These are phyloP conservation scores for Phyllostachys edulis DNA, from an alignment of 176 grass and related monocot species.

Conservation along the genomic window DNA sequence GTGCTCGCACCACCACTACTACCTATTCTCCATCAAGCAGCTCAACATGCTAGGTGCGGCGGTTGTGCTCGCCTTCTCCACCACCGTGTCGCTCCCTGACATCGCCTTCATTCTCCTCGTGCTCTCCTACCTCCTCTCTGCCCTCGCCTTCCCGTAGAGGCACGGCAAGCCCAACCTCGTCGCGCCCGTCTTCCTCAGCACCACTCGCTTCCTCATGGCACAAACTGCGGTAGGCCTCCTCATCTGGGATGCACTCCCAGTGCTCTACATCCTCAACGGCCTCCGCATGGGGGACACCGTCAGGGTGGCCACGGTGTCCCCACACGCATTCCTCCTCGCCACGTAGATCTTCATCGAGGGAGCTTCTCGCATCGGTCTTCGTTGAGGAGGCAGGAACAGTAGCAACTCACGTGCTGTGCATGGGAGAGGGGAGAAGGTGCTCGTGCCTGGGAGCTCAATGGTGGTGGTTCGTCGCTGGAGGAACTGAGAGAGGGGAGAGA, in stretches of 20 bases:
- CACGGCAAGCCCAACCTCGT: conserved; percentile 23
- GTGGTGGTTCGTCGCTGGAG: too few relatives aligned
- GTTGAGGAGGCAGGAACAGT: too few relatives aligned
- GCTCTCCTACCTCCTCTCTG: conserved; percentile 38
- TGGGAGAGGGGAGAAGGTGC: too few relatives aligned
- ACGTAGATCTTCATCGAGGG: conserved; percentile 80
- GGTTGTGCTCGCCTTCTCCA: conserved; percentile 49
- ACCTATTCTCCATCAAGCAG: conserved; percentile 69
- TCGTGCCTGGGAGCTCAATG: too few relatives aligned
- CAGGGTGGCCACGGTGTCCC: conserved; percentile 38
- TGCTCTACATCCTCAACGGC: conserved; percentile 65
- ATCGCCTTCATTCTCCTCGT: conserved; percentile 48
- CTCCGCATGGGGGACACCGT: conserved; percentile 47
- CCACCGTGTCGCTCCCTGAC: conserved; percentile 40
- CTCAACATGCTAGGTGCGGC: conserved; percentile 55
- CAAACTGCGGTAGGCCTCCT: conserved; percentile 43
- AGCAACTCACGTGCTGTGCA: too few relatives aligned
- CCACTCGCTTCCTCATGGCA: conserved; percentile 25
- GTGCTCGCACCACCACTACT: conserved; percentile 46
- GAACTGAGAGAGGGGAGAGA: too few relatives aligned
- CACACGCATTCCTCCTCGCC: conserved; percentile 79
- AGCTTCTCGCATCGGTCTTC: too few relatives aligned
- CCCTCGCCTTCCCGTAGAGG: conserved; percentile 47
- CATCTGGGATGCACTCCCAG: conserved; percentile 62
- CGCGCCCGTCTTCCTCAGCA: conserved; percentile 40